Evolutionary conservation across 345 rosid species (phyloP).

Genomic region (Salix udensis): DNA sequence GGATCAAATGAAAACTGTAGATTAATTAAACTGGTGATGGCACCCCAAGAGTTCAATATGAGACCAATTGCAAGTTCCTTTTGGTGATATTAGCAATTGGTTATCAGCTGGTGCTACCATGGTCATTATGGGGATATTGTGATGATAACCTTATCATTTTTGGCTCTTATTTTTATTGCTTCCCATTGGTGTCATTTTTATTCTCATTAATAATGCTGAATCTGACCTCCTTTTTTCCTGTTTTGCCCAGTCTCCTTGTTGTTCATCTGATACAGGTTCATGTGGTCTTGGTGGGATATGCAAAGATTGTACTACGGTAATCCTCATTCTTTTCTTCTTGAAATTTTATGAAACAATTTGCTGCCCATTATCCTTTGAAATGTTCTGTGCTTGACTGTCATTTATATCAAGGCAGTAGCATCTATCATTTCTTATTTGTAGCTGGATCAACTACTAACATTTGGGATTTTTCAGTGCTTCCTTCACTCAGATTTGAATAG

Average conservation of each 20-base stretch:
- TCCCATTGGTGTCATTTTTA: not conserved
- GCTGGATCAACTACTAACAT: not conserved
- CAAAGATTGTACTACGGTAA: conserved; percentile 98
- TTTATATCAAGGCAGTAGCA: not conserved
- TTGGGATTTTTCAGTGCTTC: conserved; percentile 69
- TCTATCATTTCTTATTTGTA: conserved; percentile 11
- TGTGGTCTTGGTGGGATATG: conserved; percentile 71
- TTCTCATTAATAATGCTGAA: conserved; percentile 1
- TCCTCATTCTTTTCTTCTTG: not conserved
- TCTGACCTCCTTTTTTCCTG: conserved; percentile 1
- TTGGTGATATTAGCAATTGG: not conserved
- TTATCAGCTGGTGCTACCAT: not conserved
- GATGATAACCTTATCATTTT: not conserved
- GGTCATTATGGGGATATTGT: not conserved
- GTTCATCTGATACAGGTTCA: conserved; percentile 48
- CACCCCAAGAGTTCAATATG: not conserved
- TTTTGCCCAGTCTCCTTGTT: conserved; percentile 77
- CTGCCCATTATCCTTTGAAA: not conserved
- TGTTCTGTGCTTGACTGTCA: not conserved
- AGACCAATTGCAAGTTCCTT: not conserved
- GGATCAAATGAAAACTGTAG: not conserved
- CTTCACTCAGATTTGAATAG: conserved; percentile 77
- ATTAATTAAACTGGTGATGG: not conserved
- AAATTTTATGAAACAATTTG: not conserved
- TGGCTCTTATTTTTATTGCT: not conserved